Base-by-base conservation (phyloP, 1,139 yeast species). In the Waltiozyma sp. region DNA sequence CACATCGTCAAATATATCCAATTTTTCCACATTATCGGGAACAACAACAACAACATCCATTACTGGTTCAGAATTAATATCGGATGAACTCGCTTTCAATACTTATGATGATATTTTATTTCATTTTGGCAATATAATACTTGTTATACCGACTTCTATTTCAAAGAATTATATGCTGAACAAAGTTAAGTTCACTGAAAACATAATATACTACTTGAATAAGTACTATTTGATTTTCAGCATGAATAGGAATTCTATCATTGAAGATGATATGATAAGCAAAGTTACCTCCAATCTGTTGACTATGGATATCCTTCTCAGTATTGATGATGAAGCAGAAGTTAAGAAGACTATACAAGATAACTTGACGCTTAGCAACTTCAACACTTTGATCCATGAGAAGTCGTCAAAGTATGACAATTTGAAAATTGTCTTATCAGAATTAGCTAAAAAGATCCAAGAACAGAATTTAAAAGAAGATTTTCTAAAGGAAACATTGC, bases 101-200 rank as follows among this genome's bases (percentile, higher is more conserved):
- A 34, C 7, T 21, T 37, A 55, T 40, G 56, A 55, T 43, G 51
- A 51, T 35, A 54, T 54, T 10, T 39, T 55, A 14, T 52, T 50
- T 39, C 54, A 49, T 37, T 53, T 51, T 41, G 58, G 57, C 0
- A 54, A 55, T 38, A 53, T 55, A 1, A 44, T 55, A 1, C 45
- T 54, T 41, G 53, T 53, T 2, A 54, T 55, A n/a, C 40, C 51
- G 13, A 45, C 47, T 11, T 51, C 49, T 11, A 40, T 48, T 6
- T 51, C 54, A 3, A 45, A 45, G 16, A 52, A 52, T 36, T 55
- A 53, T 31, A 55, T 55, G 59, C 40, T 55, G 34, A 55, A 55
- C 38, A 52, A 50, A 38, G 28, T 42, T 7, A 40, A 44, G 16
- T 55, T 55, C 40, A 45, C 51, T 1, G 37, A 44, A n/a, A 55